These are phyloP conservation scores for Tetrastigma voinierianum DNA, from an alignment of 164 flowering plant genomes.

Conservation along the genomic window DNA sequence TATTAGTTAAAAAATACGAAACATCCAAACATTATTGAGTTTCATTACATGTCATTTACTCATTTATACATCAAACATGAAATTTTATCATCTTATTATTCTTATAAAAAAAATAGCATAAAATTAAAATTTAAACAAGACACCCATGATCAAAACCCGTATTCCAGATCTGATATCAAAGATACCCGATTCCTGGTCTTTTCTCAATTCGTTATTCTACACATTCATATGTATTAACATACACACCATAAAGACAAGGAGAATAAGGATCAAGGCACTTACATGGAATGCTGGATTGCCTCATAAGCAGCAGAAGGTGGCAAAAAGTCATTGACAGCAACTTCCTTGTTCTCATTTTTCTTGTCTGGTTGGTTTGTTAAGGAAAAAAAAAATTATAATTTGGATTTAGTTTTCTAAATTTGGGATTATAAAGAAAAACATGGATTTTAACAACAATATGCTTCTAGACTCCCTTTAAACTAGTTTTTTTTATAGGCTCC, in stretches of 20 bases:
- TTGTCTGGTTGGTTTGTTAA: conserved; percentile 51
- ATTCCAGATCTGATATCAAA: too few species aligned
- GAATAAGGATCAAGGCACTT: conserved; percentile 16
- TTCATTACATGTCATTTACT: background rate
- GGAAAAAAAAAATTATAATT: conserved; percentile 14
- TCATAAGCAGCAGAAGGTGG: conserved; percentile 64
- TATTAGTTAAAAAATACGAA: background rate
- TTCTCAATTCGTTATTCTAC: background rate
- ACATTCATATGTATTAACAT: too few species aligned
- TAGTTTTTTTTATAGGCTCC: background rate
- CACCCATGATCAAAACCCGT: too few species aligned
- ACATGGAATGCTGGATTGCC: conserved; percentile 79
- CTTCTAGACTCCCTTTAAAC: background rate
- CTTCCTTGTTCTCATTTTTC: conserved; percentile 90
- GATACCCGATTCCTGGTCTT: too few species aligned
- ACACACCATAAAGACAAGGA: too few species aligned
- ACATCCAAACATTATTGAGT: background rate
- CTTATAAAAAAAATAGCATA: too few species aligned
- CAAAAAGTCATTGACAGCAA: conserved; percentile 75
- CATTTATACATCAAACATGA: background rate
- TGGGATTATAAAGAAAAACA: background rate
- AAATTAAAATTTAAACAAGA: too few species aligned
- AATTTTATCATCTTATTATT: too few species aligned
- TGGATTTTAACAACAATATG: too few species aligned
- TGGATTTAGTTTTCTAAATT: background rate